Base-by-base conservation (phyloP, 495 filamentous ascomycete species). In the Hypoxylon intermedium region DNA sequence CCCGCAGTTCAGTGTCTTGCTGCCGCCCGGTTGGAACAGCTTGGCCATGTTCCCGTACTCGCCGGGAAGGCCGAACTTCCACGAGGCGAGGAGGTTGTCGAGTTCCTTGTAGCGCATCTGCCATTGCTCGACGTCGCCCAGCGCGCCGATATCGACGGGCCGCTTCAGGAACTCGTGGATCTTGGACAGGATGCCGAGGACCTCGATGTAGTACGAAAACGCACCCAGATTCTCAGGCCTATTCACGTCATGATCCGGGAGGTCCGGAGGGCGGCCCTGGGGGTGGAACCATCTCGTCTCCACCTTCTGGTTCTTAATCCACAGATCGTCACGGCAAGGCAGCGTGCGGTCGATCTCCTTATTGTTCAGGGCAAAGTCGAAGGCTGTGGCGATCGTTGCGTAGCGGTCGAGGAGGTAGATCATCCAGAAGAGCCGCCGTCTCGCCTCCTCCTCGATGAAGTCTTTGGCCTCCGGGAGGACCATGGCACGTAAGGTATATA, bases 361-460 rank as follows among this genome's bases (percentile, higher is more conserved):
- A 63, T 95, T 90, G 58, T 91, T 87, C 43, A 96, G 74, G 2
- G 89, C 89, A 72, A 96, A 93, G 68, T 96, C 90, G 60, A 96
- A 94, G 2, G 91, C 90, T 0, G 92, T 96, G 0, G 90, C 87
- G 40, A 95, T 84, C 1, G 91, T 95, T 0, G 92, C 91, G 63
- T 94, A 95, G 34, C 92, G 81, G 72, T 96, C 92, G 28, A 96
- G 79, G 21, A 95, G 70, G 66, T 94, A 96, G 21, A 95, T 87
- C 89, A 92, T 93, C 92, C 92, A 96, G 76, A 96, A 95, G 1
- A 96, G 75, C 5, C 92, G 79, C 34, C 92, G 79, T 34, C 90
- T 78, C 40, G 90, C 87, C 67, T 96, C 92, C 45, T 96, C 91
- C 70, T 96, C 92, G 53, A 93, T 88, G 76, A 90, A 96, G 40